Evolutionary conservation across 2,329 filamentous ascomycete species (phyloP).

Genomic region (Byssochlamys sp.): DNA sequence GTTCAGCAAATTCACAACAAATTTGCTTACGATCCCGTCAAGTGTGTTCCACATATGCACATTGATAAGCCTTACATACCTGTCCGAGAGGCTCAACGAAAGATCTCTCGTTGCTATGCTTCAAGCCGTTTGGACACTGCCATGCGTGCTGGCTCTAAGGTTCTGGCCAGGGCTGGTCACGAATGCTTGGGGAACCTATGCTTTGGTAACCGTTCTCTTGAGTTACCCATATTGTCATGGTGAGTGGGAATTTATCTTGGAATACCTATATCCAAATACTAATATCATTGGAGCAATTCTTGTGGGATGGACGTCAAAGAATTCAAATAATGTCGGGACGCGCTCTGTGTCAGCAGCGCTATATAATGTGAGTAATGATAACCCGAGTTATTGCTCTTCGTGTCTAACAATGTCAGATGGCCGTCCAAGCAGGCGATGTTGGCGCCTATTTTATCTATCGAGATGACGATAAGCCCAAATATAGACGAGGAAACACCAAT

Average conservation of each 20-base stretch:
- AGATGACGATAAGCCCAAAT: slow-evolving; percentile 43
- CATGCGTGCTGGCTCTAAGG: slow-evolving; percentile 46
- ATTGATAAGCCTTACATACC: slow-evolving; percentile 36
- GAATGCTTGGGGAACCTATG: slow-evolving; percentile 45
- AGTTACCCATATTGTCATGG: slow-evolving; percentile 52
- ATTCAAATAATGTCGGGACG: slow-evolving; percentile 32
- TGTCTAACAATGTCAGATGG: slow-evolving; percentile 25
- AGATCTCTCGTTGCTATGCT: slow-evolving; percentile 40
- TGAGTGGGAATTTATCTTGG: slow-evolving; percentile 28
- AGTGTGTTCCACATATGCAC: slow-evolving; percentile 26
- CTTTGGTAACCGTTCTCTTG: slow-evolving; percentile 40
- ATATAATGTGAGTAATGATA: background rate
- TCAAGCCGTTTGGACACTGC: slow-evolving; percentile 51
- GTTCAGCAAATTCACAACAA: slow-evolving; percentile 53
- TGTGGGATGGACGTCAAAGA: slow-evolving; percentile 47
- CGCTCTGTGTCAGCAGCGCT: background rate
- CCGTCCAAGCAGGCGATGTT: slow-evolving; percentile 22
- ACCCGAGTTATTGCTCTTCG: slow-evolving; percentile 16
- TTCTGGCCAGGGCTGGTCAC: slow-evolving; percentile 36
- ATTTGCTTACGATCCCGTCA: slow-evolving; percentile 52
- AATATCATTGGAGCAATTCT: slow-evolving; percentile 12
- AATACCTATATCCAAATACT: background rate
- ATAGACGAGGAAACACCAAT: slow-evolving; percentile 45
- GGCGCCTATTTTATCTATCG: slow-evolving; percentile 41
- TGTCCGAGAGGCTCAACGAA: slow-evolving; percentile 39